These are phyloP conservation scores for Colletotrichum chlorophyti DNA, from an alignment of 2,329 filamentous ascomycete genomes.

Conservation along the genomic window DNA sequence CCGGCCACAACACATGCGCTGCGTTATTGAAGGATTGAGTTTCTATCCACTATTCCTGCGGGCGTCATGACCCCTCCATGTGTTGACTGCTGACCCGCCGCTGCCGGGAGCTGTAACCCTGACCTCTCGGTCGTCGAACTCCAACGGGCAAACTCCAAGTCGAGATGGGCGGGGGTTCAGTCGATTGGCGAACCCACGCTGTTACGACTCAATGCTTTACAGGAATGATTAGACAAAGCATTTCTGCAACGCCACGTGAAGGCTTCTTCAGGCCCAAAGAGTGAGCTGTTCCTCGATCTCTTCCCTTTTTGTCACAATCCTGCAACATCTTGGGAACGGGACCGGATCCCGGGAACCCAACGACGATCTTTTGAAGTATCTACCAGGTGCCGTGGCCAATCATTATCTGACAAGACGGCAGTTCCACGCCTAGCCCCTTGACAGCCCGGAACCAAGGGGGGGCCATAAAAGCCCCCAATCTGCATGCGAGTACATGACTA, in stretches of 20 bases:
- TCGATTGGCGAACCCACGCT: no score
- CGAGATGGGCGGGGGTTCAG: no score
- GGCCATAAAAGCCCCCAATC: not conserved
- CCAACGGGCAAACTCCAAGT: no score
- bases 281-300: not conserved
- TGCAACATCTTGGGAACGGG: not conserved
- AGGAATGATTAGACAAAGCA: no score
- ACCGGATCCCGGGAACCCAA: constrained; percentile 3
- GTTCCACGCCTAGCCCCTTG: not conserved
- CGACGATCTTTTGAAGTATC: not conserved
- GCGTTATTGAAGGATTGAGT: no score
- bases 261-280: not conserved
- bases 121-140: no score
- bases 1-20: no score
- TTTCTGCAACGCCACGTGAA: constrained; percentile 5
- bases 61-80: no score
- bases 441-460: not conserved
- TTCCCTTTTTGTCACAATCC: not conserved
- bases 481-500: constrained; percentile 18
- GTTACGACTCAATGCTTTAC: no score
- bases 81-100: no score
- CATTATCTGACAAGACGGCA: not conserved
- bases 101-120: no score
- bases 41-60: no score
- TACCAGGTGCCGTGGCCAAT: not conserved